Evolutionary conservation across 768 basidiomycete genomes (phyloP), one percentile per base, ranked within the genome.

Genomic region (Boletus patriciae): DNA sequence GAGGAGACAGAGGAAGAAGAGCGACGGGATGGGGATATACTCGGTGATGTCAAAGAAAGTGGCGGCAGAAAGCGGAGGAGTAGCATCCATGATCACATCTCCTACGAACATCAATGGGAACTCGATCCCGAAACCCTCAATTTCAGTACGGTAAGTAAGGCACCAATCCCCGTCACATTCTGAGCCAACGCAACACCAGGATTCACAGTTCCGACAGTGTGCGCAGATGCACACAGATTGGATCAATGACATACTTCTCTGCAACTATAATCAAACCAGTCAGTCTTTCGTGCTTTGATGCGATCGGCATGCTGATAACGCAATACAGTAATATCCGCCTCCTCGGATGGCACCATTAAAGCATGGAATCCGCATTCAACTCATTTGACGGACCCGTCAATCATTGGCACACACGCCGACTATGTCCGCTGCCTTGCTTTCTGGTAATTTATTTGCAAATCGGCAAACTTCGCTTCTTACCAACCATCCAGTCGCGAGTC

Each of bases 271-370:
- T 62, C 94, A 95, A 69, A 97, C 90, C 4, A 77, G 91, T 88
- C 47, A 43, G 84, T 73, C 43, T 19, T 21, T 38, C 34, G 43
- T 57, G 16, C 42, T 19, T 27, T 49, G 18, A 38, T 38, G n/a
- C n/a, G 10, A 31, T 43, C 33, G 19, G 44, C 42, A 36, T 45
- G 46, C 59, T 60, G 54, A 67, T 31, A n/a, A 40, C 21, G 16
- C 41, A 42, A 18, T 16, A 5, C 60, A 86, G 91, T 98, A 44
- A 81, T 98, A 40, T 93, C 95, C 54, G 94, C 92, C 0, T 98
- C 97, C 0, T 96, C 95, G 3, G 96, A 98, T 67, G 94, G 95
- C 18, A 93, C 94, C 13, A 78, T 99, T 63, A 90, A 94, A 66
- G 85, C 93, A 0, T 98, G 97, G 96, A 86, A 80, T 51, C 96